A percentile compares a stretch with the other conserved stretches of the same genome.
phyloP scores from a whole-genome alignment of 495 filamentous ascomycete species.

The Neurospora hispaniola region DNA sequence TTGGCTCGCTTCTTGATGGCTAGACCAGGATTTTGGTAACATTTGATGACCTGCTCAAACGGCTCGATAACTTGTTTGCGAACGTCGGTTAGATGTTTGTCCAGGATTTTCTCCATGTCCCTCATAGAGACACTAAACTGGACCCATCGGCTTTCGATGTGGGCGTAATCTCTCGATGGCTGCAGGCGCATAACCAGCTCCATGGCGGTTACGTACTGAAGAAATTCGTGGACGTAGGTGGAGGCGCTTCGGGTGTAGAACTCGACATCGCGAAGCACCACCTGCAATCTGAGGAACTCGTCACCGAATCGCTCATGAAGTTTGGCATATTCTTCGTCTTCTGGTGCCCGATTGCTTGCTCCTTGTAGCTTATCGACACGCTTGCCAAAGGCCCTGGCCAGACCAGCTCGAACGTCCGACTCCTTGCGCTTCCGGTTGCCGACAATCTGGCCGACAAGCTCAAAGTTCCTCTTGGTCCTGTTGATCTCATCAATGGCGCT shows the following conservation, averaged over 20 bases:
- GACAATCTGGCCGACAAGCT: conserved; percentile 80
- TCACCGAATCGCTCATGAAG: conserved; percentile 72
- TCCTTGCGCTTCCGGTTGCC: conserved; percentile 73
- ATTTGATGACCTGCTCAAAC: conserved; percentile 67
- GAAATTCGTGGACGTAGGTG: conserved; percentile 60
- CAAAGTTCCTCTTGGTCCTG: conserved; percentile 80
- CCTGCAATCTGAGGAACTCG: conserved; percentile 78
- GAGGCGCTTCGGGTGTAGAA: conserved; percentile 67
- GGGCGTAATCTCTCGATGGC: conserved; percentile 51
- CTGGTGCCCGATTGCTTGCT: conserved; percentile 56
- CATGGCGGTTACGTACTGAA: conserved; percentile 57
- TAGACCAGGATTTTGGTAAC: conserved; percentile 69
- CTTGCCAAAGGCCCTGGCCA: conserved; percentile 80
- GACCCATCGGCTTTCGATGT: conserved; percentile 86
- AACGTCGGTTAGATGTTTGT: conserved; percentile 75
- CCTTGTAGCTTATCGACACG: conserved; percentile 61
- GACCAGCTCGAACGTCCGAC: conserved; percentile 69
- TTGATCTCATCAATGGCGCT: conserved; percentile 76
- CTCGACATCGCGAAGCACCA: conserved; percentile 83
- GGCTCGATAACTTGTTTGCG: conserved; percentile 78
- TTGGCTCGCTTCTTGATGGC: conserved; percentile 90
- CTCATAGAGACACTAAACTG: conserved; percentile 70
- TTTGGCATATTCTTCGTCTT: conserved; percentile 69
- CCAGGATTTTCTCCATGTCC: conserved; percentile 67
- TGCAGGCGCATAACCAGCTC: conserved; percentile 50